phyloP scores from a whole-genome alignment of 2,329 filamentous ascomycete genomes.

The Chalara sp. region DNA sequence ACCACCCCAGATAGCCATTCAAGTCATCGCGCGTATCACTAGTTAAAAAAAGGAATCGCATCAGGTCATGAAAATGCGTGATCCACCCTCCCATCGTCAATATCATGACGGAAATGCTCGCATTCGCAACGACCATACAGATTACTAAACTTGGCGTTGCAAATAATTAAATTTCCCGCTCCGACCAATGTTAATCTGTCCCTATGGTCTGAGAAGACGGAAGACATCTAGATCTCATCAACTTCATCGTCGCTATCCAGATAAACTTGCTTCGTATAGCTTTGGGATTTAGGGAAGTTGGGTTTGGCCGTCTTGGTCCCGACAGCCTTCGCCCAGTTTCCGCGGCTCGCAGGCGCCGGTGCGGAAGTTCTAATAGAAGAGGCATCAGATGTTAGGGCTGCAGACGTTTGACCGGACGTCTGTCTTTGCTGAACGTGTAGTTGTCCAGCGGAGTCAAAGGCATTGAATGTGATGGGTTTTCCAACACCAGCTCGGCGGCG shows the following conservation, averaged over 20 bases:
- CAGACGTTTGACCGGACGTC: slow-evolving; percentile 1
- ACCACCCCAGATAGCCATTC: too few species aligned
- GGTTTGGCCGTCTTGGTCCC: too few species aligned
- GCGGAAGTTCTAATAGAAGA: not conserved
- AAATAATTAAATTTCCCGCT: too few species aligned
- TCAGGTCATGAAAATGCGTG: too few species aligned
- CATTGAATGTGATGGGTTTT: slow-evolving; percentile 4
- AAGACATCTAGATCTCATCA: not conserved
- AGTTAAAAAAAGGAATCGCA: too few species aligned
- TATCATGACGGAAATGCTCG: too few species aligned
- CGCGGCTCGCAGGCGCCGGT: not conserved
- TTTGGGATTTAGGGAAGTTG: not conserved
- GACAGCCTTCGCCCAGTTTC: not conserved
- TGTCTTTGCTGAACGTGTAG: slow-evolving; percentile 2
- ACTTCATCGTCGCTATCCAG: not conserved
- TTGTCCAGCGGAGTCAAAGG: slow-evolving; percentile 11
- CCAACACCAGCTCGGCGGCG: slow-evolving; percentile 1
- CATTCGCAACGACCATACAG: too few species aligned
- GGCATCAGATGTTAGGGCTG: not conserved
- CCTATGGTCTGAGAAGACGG: not conserved
- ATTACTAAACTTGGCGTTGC: too few species aligned
- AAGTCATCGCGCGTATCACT: too few species aligned
- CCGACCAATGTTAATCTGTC: too few species aligned
- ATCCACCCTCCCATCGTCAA: too few species aligned
- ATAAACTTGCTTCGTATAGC: not conserved